Percentiles rank a stretch among this genome's conserved stretches.
phyloP scores from a whole-genome alignment of 2,329 filamentous ascomycete species.

The Claviceps digitariae region DNA sequence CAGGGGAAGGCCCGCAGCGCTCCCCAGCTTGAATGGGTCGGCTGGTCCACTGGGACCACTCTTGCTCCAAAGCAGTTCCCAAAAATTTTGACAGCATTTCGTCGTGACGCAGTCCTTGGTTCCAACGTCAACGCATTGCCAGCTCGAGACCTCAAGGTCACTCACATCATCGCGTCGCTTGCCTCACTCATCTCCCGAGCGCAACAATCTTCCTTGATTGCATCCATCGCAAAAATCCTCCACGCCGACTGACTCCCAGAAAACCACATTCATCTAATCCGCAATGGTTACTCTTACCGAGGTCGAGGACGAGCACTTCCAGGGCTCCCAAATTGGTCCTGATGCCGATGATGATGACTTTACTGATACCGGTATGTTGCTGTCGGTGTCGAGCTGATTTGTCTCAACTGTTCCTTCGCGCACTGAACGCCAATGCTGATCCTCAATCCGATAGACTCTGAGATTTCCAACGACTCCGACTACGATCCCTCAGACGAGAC shows the following conservation, averaged over 20 bases:
- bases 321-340: slow-evolving; percentile 51
- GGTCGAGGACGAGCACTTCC: slow-evolving; percentile 93
- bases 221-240: too few species aligned
- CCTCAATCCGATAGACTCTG: slow-evolving; percentile 44
- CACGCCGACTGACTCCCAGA: too few species aligned
- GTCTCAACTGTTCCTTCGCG: neutral
- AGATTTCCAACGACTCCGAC: slow-evolving; percentile 71
- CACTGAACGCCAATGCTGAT: slow-evolving; percentile 1
- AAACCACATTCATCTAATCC: slow-evolving; percentile 7
- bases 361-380: slow-evolving; percentile 70
- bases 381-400: neutral
- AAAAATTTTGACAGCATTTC: slow-evolving; percentile 2
- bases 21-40: neutral
- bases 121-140: neutral
- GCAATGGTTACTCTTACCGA: slow-evolving; percentile 94
- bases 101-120: slow-evolving; percentile 1
- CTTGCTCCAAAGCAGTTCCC: neutral
- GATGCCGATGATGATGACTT: slow-evolving; percentile 86
- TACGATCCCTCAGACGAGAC: slow-evolving; percentile 46
- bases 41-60: neutral
- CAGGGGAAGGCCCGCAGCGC: neutral
- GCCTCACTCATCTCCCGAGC: neutral
- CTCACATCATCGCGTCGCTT: neutral
- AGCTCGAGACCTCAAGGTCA: neutral
- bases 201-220: neutral